Percentiles rank a stretch among this genome's conserved stretches.
Evolutionary conservation across 148 eudicot genomes (phyloP).

Genomic region (Suaeda aralocaspica): DNA sequence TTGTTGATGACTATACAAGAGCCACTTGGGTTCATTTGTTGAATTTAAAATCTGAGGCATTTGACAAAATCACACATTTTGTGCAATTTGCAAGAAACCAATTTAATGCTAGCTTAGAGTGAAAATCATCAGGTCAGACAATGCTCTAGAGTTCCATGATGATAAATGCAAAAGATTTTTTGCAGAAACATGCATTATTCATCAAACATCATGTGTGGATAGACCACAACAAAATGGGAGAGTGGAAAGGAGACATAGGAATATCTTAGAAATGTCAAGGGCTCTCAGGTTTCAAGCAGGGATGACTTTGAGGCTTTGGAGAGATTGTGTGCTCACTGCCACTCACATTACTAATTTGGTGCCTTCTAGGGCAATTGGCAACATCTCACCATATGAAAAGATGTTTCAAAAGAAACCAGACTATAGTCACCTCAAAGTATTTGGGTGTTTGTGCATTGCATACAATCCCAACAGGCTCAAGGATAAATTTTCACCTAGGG

Average conservation of each 20-base stretch:
- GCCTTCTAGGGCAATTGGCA: not conserved
- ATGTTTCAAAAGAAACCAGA: not conserved
- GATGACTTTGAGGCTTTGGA: not conserved
- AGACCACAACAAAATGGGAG: conserved; percentile 7
- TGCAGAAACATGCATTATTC: not conserved
- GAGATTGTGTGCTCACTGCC: not conserved
- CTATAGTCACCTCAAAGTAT: not conserved
- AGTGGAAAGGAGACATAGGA: not conserved
- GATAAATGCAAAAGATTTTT: not conserved
- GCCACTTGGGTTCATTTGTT: not conserved
- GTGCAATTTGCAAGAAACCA: not conserved
- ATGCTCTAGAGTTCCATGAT: not conserved
- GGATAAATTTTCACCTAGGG: too few relatives aligned
- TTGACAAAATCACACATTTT: not conserved
- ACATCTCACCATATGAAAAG: not conserved
- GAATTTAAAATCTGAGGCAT: not conserved
- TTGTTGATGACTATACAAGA: not conserved
- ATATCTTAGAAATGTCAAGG: not conserved
- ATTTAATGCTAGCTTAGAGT: not conserved
- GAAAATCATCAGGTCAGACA: not conserved
- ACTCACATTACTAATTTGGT: not conserved
- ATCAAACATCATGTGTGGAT: conserved; percentile 1
- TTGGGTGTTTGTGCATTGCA: not conserved
- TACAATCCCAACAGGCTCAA: too few relatives aligned
- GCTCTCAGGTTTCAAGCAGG: not conserved